These are phyloP conservation scores for Spergularia marina DNA, from an alignment of 148 eudicot genomes.

Conservation along the genomic window DNA sequence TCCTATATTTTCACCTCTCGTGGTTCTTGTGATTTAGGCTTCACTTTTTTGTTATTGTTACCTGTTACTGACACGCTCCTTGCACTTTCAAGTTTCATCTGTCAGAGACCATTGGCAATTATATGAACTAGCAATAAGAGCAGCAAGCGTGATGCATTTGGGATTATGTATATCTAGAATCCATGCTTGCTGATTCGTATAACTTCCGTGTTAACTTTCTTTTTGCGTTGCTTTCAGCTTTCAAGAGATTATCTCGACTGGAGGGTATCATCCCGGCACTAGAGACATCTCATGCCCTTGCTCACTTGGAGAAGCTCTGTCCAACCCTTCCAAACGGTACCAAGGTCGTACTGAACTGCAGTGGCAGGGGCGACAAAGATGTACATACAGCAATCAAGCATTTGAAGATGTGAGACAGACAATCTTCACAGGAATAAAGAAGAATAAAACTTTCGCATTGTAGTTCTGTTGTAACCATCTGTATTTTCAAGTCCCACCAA, in stretches of 20 bases:
- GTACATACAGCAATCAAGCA: conserved; percentile 86
- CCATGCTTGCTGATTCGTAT: not conserved
- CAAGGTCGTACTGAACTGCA: conserved; percentile 82
- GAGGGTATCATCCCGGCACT: conserved; percentile 99
- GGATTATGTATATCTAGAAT: not conserved
- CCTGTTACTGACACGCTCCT: not conserved
- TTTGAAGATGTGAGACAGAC: conserved; percentile 43
- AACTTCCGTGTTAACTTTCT: not conserved
- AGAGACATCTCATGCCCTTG: conserved; percentile 94
- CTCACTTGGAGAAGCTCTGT: conserved; percentile 80
- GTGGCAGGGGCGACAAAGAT: conserved; percentile 97
- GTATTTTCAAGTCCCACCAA: not conserved
- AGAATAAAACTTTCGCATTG: conserved; percentile 8
- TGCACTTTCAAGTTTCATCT: not conserved
- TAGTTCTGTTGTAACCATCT: not conserved
- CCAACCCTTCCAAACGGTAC: conserved; percentile 80
- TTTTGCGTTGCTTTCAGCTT: conserved; percentile 48
- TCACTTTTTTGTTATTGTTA: not conserved
- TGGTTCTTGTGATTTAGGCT: not conserved
- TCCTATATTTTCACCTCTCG: not conserved
- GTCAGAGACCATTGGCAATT: not conserved
- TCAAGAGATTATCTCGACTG: conserved; percentile 75
- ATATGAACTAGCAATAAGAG: not conserved
- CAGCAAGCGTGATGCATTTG: not conserved
- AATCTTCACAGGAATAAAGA: not conserved